Percentiles rank a stretch among this genome's conserved stretches.
Conservation (phyloP, 208 protist genomes). For the Giardia duodenalis region DNA sequence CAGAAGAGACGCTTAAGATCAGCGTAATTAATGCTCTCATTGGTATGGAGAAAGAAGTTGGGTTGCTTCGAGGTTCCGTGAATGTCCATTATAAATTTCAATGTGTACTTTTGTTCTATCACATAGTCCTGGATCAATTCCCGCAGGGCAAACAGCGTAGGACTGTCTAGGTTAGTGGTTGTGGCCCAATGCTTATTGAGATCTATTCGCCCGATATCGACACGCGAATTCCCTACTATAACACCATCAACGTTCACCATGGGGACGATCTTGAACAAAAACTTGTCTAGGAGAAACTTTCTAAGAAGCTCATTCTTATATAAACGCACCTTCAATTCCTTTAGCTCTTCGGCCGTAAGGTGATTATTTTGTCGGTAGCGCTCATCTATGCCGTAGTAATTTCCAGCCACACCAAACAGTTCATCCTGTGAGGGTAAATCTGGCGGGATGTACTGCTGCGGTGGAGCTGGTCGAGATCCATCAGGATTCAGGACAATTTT, state of each 20-base stretch:
- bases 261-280: not conserved
- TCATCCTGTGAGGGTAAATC: not conserved
- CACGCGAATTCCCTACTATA: not conserved
- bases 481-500: not conserved
- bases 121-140: not conserved
- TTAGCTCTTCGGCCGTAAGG: not conserved
- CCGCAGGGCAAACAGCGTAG: not conserved
- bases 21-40: not conserved
- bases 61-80: not conserved
- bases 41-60: slow-evolving; percentile 1
- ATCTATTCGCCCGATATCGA: not conserved
- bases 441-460: not conserved
- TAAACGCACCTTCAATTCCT: not conserved
- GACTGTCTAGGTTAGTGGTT: not conserved
- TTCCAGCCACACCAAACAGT: not conserved
- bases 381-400: not conserved
- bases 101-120: not conserved
- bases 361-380: not conserved
- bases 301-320: not conserved
- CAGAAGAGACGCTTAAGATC: not conserved
- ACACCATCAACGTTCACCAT: not conserved
- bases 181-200: not conserved
- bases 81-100: not conserved
- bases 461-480: not conserved
- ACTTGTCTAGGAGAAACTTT: not conserved